Evolutionary conservation across 148 eudicot species (phyloP), one percentile per base, ranked within the genome.

Genomic region (Euryodendron excelsum): DNA sequence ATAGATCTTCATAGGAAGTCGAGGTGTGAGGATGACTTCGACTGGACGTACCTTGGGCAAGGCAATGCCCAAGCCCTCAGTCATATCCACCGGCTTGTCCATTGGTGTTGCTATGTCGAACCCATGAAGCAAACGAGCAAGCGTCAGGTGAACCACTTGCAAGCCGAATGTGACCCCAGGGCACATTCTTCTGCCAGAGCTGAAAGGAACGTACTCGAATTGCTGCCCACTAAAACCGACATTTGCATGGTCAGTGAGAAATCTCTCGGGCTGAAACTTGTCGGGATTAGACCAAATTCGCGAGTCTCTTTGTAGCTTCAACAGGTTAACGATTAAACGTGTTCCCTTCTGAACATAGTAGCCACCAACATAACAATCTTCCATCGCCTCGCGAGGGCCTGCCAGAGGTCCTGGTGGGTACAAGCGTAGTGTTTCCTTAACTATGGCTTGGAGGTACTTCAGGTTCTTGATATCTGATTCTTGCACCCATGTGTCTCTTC

Each of bases 371-470:
- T 63, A 34, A 39, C 89, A 87, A 59, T 87, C 85, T 21, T 80
- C 72, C 0, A 36, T 63, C 77, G 87, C 81, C 63, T 84, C 86
- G 0, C 82, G 85, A 25, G 89, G 89, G 6, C 74, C 87, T 0
- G 73, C 15, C 14, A 87, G 36, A 13, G 89, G 89, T 20, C 85
- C 89, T 1, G 89, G 83, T 12, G 89, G 89, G 81, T 87, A 87
- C 31, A 87, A n/a, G 14, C 89, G 80, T 13, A 87, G 47, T 18
- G 87, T 84, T 75, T 87, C 89, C 33, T 87, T 87, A 20, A 84
- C 75, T 0, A 82, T 56, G 11, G 89, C 87, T 52, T 77, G 85
- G 44, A 87, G 81, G 72, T 84, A 87, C 0, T 10, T 14, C 0
- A 84, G 77, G 53, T 82, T 80, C 7, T 65, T 72, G 25, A 87